Evolutionary conservation across 2,329 filamentous ascomycete species (phyloP), one percentile per base, ranked within the genome.

Genomic region (Emericellopsis atlantica): DNA sequence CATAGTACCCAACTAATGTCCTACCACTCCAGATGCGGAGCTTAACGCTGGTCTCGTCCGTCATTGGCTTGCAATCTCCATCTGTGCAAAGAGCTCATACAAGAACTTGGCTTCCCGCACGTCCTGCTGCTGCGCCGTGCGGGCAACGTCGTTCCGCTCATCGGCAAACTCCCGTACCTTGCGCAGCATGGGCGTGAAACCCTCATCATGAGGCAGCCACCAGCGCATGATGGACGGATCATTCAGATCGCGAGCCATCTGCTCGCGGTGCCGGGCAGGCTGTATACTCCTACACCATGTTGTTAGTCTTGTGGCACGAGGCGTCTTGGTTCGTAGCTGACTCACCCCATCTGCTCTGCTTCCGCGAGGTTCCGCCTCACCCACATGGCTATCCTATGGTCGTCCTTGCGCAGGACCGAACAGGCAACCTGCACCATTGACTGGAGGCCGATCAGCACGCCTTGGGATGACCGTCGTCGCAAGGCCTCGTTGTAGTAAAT

Each of bases 181-280:
- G 40, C 79, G 80, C 41, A 95, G 70, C 34, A 93, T 75, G 1
- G 76, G 74, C 10, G 76, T 81, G 51, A 84, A 84, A 2, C 76
- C 78, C 62, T 90, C 83, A 46, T 86, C 76, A 56, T 92, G 74
- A 3, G 88, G 85, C 3, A 95, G 72, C 92, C 92, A 98, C 86
- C 88, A 95, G 43, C 81, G 71, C 36, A 76, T 75, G 40, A 88
- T 77, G 16, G 80, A 77, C 12, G 76, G 72, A 35, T 85, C 74
- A 44, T 74, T 68, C 70, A 92, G 95, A 21, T 86, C 59, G 37
- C 83, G 73, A 26, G 84, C 78, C 72, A 96, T 82, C 48, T 81
- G 80, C 26, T 65, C 69, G 43, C 90, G 81, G 51, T 90, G 79
- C 11, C 76, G 75, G 24, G 76, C 67, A 1, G 89, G 82, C 49